Conservation (phyloP, 1,284 basidiomycete species). For the Butyriboletus appendiculatus region DNA sequence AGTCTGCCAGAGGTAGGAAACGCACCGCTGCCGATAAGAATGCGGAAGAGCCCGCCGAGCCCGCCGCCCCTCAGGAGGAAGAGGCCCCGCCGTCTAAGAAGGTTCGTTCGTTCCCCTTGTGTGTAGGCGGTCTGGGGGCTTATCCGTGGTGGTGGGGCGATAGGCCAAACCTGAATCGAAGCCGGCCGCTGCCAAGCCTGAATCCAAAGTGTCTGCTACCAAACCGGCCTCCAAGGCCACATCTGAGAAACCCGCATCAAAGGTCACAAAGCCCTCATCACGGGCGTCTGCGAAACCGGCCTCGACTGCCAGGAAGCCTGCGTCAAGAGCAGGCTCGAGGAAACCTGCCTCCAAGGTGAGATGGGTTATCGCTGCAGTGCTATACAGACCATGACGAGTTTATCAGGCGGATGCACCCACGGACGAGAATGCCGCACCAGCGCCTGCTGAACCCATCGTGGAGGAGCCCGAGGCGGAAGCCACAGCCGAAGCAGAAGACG, state of each 20-base stretch:
- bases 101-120: constrained; percentile 31
- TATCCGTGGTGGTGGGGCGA: background rate
- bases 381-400: constrained; percentile 1
- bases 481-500: constrained; percentile 41
- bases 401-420: constrained; percentile 41
- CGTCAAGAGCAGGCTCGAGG: constrained; percentile 42
- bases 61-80: constrained; percentile 37
- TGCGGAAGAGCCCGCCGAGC: constrained; percentile 42
- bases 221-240: constrained; percentile 39
- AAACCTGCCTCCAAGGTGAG: constrained; percentile 45
- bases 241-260: constrained; percentile 37
- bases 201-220: constrained; percentile 25
- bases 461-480: constrained; percentile 55
- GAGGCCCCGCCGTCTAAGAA: constrained; percentile 54
- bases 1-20: constrained; percentile 58
- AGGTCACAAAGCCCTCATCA: constrained; percentile 37
- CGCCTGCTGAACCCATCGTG: constrained; percentile 44
- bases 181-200: constrained; percentile 22
- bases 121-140: background rate
- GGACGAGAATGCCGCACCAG: constrained; percentile 40
- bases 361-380: constrained; percentile 6
- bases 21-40: constrained; percentile 39
- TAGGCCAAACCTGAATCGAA: constrained; percentile 33
- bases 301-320: constrained; percentile 44
- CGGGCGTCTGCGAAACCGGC: constrained; percentile 39